Base-by-base conservation (phyloP, 495 filamentous ascomycete genomes). In the Penicillium robsamsonii region DNA sequence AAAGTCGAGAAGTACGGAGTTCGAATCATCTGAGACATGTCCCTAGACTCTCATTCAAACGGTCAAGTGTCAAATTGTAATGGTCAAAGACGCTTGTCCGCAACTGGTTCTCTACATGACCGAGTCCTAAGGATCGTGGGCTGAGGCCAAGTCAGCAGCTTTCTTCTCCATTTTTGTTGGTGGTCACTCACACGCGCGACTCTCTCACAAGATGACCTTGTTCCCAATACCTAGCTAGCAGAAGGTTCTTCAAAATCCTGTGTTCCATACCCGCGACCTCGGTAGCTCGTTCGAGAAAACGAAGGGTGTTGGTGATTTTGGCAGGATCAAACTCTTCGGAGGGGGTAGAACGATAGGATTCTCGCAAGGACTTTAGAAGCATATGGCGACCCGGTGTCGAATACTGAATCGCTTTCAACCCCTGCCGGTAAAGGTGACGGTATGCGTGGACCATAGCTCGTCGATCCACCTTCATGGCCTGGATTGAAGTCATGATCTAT, bases 371-470 rank as follows among this genome's bases (percentile, higher is more conserved):
- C 45, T 85, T 75, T 35, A 81, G 80, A 24, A 90, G 66, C 1
- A 82, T 79, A 74, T 82, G 85, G 50, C 90, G 87, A 24, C 85
- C 78, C 1, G 95, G 94, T 44, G 82, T 81, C 0, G 92, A 84
- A 74, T 88, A 94, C 54, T 90, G 87, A 30, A 96, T 80, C 2
- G 89, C 92, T 41, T 84, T 87, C 13, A 97, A 80, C 13, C 82
- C 80, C 13, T 82, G 81, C 42, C 87, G 85, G 61, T 88, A 88
- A 38, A 98, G 79, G 35, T 83, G 76, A 52, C 94, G 87, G 73
- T 98, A 98, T 41, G 91, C 85, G 64, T 84, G 77, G 41, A 90
- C 61, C 45, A 96, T 67, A 13, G 84, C 71, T 45, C 56, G 59
- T 29, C 53, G 55, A 43, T 61, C 57, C 50, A 63, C 58, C 24